Base-by-base conservation (phyloP, 1,284 basidiomycete genomes). In the Papiliotrema flavescens region DNA sequence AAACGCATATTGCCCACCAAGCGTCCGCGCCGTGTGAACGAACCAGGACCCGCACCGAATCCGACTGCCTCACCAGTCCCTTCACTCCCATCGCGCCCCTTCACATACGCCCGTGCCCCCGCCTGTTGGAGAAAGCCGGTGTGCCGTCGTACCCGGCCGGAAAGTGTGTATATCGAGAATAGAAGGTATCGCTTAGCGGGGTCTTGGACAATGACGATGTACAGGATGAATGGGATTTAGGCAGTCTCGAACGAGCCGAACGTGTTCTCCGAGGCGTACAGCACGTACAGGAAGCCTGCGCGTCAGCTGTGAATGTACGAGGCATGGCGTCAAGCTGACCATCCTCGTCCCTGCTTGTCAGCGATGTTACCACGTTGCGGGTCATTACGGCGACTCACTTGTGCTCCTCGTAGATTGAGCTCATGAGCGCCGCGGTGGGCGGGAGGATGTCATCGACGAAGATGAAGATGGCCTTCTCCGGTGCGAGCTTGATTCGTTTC, bases 401-500 rank as follows among this genome's bases (percentile, higher is more conserved):
- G 84, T 98, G 95, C 79, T 98, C 96, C 78, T 98, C 96, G 74
- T 98, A 98, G 71, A 99, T 98, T 49, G 92, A 88, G 72, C 90
- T 94, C 96, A 99, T 99, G 49, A 98, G 81, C 6, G 96, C 95
- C 20, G 95, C 95, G 2, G 96, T 98, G 46, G 96, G 95, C 51
- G 96, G 96, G 40, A 99, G 83, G 54, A 98, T 92, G 76, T 98
- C 96, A 69, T 98, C 93, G 47, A 98, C 93, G 71, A 97, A 98
- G 77, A 98, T 96, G 80, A 97, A 98, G 79, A 98, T 98, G 34
- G 96, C 96, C 81, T 98, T 98, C 84, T 99, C 96, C 17, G 96
- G 95, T 35, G 93, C 90, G 54, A 99, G 86, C 85, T 98, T 98
- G 87, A 98, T 98, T 54, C 96, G 90, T 83, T 98, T 99, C 71